phyloP scores from a whole-genome alignment of 2,329 filamentous ascomycete genomes.

The Orbilia oligospora region DNA sequence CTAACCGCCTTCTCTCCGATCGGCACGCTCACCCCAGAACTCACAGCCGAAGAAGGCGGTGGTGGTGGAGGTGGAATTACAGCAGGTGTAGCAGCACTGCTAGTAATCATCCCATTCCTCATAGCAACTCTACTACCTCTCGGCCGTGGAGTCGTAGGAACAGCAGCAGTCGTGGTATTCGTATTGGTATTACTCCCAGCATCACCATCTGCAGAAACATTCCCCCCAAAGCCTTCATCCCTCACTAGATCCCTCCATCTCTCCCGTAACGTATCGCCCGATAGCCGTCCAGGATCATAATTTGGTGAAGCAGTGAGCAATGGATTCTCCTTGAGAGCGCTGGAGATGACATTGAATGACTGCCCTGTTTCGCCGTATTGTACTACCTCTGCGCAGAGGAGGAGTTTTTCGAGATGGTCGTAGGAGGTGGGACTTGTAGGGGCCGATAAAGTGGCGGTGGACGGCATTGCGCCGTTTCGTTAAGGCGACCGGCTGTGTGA shows the following conservation, averaged over 20 bases:
- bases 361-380: slow-evolving; percentile 53
- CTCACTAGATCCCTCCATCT: slow-evolving; percentile 54
- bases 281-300: slow-evolving; percentile 51
- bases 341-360: slow-evolving; percentile 52
- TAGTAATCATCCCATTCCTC: slow-evolving; percentile 58
- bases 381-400: slow-evolving; percentile 51
- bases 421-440: slow-evolving; percentile 49
- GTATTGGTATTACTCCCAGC: neutral
- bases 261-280: slow-evolving; percentile 54
- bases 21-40: slow-evolving; percentile 12
- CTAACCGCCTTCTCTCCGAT: slow-evolving; percentile 57
- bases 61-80: slow-evolving; percentile 1
- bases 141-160: slow-evolving; percentile 31
- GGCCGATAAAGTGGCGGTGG: slow-evolving; percentile 39
- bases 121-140: slow-evolving; percentile 49
- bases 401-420: slow-evolving; percentile 55
- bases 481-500: neutral
- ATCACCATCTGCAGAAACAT: neutral
- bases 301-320: slow-evolving; percentile 54
- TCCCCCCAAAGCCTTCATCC: slow-evolving; percentile 50
- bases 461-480: slow-evolving; percentile 50
- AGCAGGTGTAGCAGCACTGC: slow-evolving; percentile 33
- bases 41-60: neutral
- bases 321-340: slow-evolving; percentile 55
- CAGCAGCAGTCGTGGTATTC: slow-evolving; percentile 1